Base-by-base conservation (phyloP, 768 basidiomycete genomes). In the Rhodosporidiobolus odoratus region DNA sequence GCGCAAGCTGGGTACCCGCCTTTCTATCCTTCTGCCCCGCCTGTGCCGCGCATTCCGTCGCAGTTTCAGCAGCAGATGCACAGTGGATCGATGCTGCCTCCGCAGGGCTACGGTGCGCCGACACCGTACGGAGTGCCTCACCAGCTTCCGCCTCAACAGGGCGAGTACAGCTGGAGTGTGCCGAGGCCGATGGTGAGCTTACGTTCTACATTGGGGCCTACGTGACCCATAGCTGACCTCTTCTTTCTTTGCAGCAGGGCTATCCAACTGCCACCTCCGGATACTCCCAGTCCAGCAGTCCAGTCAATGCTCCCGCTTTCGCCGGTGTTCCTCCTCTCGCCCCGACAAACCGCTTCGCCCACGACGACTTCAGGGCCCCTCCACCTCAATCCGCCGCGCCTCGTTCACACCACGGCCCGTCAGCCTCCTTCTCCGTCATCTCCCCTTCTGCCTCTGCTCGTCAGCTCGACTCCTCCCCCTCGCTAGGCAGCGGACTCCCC, bases 291-390 rank as follows among this genome's bases (percentile, higher is more conserved):
- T 15, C 58, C 35, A 1, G 57, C 9, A 38, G 58, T 27, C 50
- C 73, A 7, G 57, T 32, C 27, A 48, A 68, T 25, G 50, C 58
- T 23, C 30, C 66, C 45, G 65, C 58, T 21, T 71, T 64, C 62
- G 48, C 58, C 21, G 60, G 63, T 78, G 88, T 74, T 17, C 57
- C 57, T 40, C 57, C 57, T 90, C 91, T 77, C 86, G 90, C 66
- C 89, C 90, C 37, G 90, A 89, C 2, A 90, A 93, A 80, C 89
- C 91, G 27, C 82, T 91, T 50, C 82, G 91, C 30, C 90, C 62
- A 92, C 76, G 86, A 90, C 47, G 92, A 92, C 78, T 79, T 92
- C 54, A 80, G 89, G 90, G 68, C 88, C 88, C 43, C 43, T 1
- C 50, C 58, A 25, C 34, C 37, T 16, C 25, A 30, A 9, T 12